Percentiles rank a stretch among this genome's conserved stretches.
Conservation (phyloP, 495 filamentous ascomycete species). For the Rostrohypoxylon terebratum region DNA sequence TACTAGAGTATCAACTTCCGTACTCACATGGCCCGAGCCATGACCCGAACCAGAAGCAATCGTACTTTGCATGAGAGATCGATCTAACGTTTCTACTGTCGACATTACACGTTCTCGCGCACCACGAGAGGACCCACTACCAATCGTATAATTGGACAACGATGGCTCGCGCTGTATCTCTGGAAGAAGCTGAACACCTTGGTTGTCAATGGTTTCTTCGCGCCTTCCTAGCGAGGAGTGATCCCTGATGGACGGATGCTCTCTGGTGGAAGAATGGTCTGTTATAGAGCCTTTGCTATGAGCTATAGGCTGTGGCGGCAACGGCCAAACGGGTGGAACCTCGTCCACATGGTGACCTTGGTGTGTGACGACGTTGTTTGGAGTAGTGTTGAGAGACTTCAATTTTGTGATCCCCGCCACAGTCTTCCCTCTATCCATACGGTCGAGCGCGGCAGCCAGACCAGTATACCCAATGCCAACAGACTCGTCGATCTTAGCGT, state of each 20-base stretch:
- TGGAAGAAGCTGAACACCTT: conserved; percentile 26
- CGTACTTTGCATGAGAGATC: conserved; percentile 29
- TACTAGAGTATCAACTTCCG: conserved; percentile 47
- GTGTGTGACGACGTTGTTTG: conserved; percentile 15
- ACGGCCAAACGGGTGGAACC: conserved; percentile 30
- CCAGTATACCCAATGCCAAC: conserved; percentile 62
- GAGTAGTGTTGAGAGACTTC: conserved; percentile 37
- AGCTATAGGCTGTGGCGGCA: conserved; percentile 22
- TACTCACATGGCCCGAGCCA: neutral
- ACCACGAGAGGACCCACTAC: conserved; percentile 34
- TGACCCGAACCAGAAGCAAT: conserved; percentile 37
- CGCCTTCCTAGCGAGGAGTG: conserved; percentile 26
- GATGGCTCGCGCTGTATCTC: conserved; percentile 47
- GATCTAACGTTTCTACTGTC: conserved; percentile 32
- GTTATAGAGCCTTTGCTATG: conserved; percentile 32
- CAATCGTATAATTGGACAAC: conserved; percentile 42
- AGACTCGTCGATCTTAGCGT: conserved; percentile 54
- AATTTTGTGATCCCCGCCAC: conserved; percentile 35
- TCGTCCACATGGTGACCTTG: conserved; percentile 37
- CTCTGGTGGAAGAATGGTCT: conserved; percentile 25
- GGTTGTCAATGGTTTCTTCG: conserved; percentile 20
- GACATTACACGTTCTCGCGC: conserved; percentile 36
- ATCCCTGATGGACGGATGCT: conserved; percentile 17
- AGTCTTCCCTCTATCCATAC: conserved; percentile 48
- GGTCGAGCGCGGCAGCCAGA: conserved; percentile 59